A percentile compares a stretch with the other conserved stretches of the same genome.
Evolutionary conservation across 169 alveolate genomes (phyloP).

Genomic region (Eimeria necatrix): DNA sequence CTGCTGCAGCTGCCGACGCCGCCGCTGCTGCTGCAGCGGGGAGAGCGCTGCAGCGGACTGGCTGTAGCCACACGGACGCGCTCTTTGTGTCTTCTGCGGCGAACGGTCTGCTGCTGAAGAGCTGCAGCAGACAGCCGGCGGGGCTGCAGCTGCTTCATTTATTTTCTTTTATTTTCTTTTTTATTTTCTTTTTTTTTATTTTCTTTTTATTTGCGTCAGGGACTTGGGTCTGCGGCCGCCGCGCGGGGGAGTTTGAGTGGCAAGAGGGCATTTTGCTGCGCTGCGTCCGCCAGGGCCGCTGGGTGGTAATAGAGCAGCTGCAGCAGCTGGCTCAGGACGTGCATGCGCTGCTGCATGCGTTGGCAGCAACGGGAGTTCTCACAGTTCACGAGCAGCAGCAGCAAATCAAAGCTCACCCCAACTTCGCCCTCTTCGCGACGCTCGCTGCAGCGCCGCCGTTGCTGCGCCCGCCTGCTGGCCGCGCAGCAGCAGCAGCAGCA

Average conservation of each 20-base stretch:
- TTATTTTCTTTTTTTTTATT: not conserved
- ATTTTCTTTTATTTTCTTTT: not conserved
- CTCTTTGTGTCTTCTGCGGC: too few species aligned
- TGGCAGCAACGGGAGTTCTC: slow-evolving; percentile 56
- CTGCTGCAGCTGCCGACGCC: too few species aligned
- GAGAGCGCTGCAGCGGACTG: too few species aligned
- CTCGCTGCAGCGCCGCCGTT: slow-evolving; percentile 22
- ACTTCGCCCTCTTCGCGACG: slow-evolving; percentile 77
- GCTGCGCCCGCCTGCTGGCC: not conserved
- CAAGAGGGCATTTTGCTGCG: slow-evolving; percentile 78
- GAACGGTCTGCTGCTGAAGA: not conserved
- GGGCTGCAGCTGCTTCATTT: not conserved
- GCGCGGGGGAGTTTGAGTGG: slow-evolving; percentile 75
- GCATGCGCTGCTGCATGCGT: slow-evolving; percentile 69
- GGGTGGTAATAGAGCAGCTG: slow-evolving; percentile 77
- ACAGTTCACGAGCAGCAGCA: slow-evolving; percentile 75
- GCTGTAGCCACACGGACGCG: too few species aligned
- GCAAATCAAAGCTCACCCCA: slow-evolving; percentile 57
- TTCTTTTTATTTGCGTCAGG: slow-evolving; percentile 35
- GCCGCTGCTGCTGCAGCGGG: too few species aligned
- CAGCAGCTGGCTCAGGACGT: slow-evolving; percentile 74
- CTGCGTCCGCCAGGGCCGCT: slow-evolving; percentile 78
- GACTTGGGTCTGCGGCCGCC: slow-evolving; percentile 80
- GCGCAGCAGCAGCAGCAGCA: slow-evolving; percentile 23
- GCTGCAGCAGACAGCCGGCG: not conserved